Conservation (phyloP, 257 asterid genomes). For the Solanum tacnaense region DNA sequence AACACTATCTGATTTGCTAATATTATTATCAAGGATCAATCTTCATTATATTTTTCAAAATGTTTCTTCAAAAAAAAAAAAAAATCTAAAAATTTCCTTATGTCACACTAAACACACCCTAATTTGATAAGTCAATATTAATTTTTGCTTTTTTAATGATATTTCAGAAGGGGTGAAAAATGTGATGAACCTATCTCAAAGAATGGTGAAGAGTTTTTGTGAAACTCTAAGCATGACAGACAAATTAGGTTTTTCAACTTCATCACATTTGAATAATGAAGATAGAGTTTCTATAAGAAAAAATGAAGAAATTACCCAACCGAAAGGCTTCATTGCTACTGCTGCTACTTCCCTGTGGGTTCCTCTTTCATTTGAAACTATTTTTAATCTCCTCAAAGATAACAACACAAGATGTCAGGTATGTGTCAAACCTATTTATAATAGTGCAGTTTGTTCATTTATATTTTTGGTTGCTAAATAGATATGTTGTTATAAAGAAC, state of each 20-base stretch:
- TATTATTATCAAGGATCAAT: neutral
- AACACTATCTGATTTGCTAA: neutral
- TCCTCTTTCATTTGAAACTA: constrained; percentile 28
- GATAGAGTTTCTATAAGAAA: constrained; percentile 31
- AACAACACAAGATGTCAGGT: constrained; percentile 44
- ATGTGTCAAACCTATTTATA: neutral
- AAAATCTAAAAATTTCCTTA: neutral
- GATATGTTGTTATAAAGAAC: neutral
- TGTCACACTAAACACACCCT: neutral
- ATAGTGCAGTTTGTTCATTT: neutral
- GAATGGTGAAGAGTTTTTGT: constrained; percentile 51
- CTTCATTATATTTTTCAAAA: neutral
- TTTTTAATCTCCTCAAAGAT: constrained; percentile 48
- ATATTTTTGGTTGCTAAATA: neutral
- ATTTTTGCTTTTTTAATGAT: neutral
- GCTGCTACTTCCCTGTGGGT: constrained; percentile 56
- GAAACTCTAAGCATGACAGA: constrained; percentile 6
- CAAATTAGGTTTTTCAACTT: constrained; percentile 23
- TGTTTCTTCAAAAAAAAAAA: neutral
- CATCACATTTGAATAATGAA: constrained; percentile 23
- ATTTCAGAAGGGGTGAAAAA: constrained; percentile 27
- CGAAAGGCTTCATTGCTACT: constrained; percentile 29
- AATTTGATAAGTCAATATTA: neutral
- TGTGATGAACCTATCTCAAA: constrained; percentile 46
- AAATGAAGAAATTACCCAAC: constrained; percentile 23